Conservation (phyloP, 805 yeast genomes). For the Torulaspora maleeae region DNA sequence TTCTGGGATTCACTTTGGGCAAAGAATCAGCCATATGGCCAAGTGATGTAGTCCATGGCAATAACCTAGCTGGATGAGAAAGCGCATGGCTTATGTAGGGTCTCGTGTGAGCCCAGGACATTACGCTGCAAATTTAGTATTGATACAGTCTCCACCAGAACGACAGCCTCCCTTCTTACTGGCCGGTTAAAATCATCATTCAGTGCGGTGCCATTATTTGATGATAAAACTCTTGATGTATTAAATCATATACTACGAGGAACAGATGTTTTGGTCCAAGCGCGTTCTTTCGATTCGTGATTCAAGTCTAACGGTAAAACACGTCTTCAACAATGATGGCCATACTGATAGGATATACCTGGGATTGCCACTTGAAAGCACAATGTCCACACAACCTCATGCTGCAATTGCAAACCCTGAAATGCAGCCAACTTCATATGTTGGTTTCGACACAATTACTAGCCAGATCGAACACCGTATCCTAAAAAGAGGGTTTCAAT, state of each 20-base stretch:
- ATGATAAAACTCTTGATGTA: not conserved
- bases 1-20: conserved; percentile 9
- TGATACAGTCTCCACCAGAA: no score
- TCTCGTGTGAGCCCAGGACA: not conserved
- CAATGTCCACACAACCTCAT: conserved; percentile 9
- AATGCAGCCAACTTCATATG: conserved; percentile 65
- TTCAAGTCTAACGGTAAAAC: not conserved
- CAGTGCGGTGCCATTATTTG: not conserved
- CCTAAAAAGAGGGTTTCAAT: conserved; percentile 88
- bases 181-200: no score
- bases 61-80: not conserved
- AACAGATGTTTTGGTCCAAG: not conserved
- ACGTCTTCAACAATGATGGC: not conserved
- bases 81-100: not conserved
- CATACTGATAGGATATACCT: not conserved
- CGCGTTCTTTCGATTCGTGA: not conserved
- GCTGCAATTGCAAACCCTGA: conserved; percentile 5
- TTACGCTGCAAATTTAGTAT: not conserved
- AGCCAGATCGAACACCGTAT: conserved; percentile 90
- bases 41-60: conserved; percentile 6
- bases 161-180: no score
- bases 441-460: conserved; percentile 95
- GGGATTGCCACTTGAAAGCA: not conserved
- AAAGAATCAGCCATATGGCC: conserved; percentile 1
- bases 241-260: not conserved